Conservation (phyloP, 192 early-diverging fungal species). For the Backusella tarrabulga region DNA sequence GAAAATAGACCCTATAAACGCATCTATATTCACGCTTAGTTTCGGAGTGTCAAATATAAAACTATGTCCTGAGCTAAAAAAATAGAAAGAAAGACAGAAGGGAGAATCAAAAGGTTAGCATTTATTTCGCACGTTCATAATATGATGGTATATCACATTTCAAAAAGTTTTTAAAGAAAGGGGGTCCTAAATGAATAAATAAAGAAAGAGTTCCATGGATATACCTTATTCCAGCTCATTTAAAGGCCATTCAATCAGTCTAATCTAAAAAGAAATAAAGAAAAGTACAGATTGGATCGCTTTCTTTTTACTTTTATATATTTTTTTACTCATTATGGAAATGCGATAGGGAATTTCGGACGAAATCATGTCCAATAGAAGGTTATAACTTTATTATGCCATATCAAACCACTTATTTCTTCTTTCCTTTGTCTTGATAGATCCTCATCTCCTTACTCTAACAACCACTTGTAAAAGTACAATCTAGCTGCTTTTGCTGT, state of each 20-base stretch:
- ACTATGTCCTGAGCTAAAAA: neutral
- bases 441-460: too few species aligned
- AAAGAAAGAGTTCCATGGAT: conserved; percentile 1
- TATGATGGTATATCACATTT: neutral
- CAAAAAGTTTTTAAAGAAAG: neutral
- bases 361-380: neutral
- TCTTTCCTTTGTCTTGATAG: too few species aligned
- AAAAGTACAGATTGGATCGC: neutral
- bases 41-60: neutral
- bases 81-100: neutral
- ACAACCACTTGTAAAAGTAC: too few species aligned
- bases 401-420: neutral
- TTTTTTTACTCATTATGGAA: neutral
- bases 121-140: neutral
- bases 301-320: conserved; percentile 1
- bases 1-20: conserved; percentile 4
- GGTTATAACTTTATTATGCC: neutral
- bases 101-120: too few species aligned
- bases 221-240: neutral
- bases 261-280: neutral
- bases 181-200: neutral
- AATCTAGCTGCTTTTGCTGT: too few species aligned
- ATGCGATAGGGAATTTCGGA: neutral
- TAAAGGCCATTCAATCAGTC: neutral
- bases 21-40: neutral